Base-by-base conservation (phyloP, 1,284 basidiomycete species). In the Pascua guehoae region DNA sequence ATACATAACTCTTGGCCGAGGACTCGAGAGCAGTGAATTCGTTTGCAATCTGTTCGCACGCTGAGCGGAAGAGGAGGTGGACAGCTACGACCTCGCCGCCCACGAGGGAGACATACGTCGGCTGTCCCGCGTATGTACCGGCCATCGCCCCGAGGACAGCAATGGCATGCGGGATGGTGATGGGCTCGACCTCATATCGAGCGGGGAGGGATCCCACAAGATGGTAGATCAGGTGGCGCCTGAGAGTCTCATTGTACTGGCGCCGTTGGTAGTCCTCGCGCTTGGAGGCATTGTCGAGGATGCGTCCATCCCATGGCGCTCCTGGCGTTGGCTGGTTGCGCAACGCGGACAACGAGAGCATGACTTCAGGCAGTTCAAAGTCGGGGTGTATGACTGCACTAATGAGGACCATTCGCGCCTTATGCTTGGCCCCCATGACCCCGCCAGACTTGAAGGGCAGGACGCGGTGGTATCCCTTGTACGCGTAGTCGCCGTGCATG, bases 11-110 rank as follows among this genome's bases (percentile, higher is more conserved):
- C 15, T 58, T 48, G 8, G 51, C 24, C 7, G 58, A 37, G 2
- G 47, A 36, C 39, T 69, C 68, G 56, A 70, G 64, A 4, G 57
- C 67, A 4, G 60, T 55, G 39, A 69, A 52, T 60, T 69, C 67
- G 58, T 69, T 69, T 14, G 46, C 43, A 17, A 65, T 40, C 36
- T 53, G 48, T 16, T 63, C 53, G 12, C 54, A 11, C 16, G 63
- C 56, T 1, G 51, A 54, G 36, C 47, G 42, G 51, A 46, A 51
- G 17, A 67, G 54, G 15, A 69, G 41, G 18, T 65, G 62, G 48
- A 69, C 63, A 4, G 63, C 64, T 18, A 69, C 57, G 41, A 53
- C 47, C n/a, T 16, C 16, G 38, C 12, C 38, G n/a, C 17, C 3
- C 7, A 7, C 4, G 24, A 32, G 24, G 24, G 24, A 32, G 24